Evolutionary conservation across 169 alveolate genomes (phyloP).

Genomic region (Eimeria sp.): DNA sequence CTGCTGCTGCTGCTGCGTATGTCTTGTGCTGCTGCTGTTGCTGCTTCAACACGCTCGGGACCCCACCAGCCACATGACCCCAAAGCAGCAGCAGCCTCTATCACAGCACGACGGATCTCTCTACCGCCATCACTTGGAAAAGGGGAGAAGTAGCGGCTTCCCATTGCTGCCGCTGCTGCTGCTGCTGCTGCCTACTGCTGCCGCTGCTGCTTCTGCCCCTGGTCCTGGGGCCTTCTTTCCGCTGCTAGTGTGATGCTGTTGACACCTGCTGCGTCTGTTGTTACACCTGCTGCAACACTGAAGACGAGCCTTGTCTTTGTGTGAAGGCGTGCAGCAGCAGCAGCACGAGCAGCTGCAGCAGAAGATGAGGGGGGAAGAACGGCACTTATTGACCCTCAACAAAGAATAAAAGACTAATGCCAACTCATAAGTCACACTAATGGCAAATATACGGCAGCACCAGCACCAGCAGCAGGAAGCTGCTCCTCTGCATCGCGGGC

Average conservation of each 20-base stretch:
- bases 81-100: slow-evolving; percentile 32
- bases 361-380: not conserved
- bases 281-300: not conserved
- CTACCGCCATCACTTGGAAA: not conserved
- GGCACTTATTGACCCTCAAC: not conserved
- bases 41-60: not conserved
- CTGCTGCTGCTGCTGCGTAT: slow-evolving; percentile 18
- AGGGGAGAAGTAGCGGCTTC: slow-evolving; percentile 27
- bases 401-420: too few species aligned
- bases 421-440: too few species aligned
- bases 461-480: too few species aligned
- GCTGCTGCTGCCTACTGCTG: not conserved
- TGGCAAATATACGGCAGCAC: too few species aligned
- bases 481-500: too few species aligned
- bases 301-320: not conserved
- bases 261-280: not conserved
- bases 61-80: slow-evolving; percentile 55
- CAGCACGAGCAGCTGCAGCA: not conserved
- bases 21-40: slow-evolving; percentile 6
- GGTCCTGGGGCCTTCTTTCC: not conserved
- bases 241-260: not conserved
- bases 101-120: not conserved
- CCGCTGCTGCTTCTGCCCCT: not conserved
- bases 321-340: not conserved
- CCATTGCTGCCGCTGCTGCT: not conserved